These are phyloP conservation scores for Lyophyllum decastes DNA, from an alignment of 768 basidiomycete genomes.

Conservation along the genomic window DNA sequence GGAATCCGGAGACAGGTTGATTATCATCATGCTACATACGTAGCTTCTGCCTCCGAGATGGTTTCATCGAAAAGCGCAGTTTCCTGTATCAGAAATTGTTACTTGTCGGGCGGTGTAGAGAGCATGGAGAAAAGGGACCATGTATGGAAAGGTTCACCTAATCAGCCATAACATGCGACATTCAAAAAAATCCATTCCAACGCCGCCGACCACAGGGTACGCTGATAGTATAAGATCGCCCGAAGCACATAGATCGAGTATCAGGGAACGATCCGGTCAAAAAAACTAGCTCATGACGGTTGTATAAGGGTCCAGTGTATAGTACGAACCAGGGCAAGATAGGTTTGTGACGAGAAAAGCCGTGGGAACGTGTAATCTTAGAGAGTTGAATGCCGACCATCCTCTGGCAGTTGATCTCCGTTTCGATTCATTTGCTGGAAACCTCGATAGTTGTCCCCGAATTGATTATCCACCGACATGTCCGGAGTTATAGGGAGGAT, in stretches of 20 bases:
- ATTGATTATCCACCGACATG: constrained; percentile 4
- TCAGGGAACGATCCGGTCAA: neutral
- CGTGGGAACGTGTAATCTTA: neutral
- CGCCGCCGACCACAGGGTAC: neutral
- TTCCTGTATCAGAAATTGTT: neutral
- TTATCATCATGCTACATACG: neutral
- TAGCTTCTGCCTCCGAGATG: neutral
- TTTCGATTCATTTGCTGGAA: neutral
- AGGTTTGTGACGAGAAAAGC: neutral
- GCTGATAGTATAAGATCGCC: neutral
- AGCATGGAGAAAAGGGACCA: neutral
- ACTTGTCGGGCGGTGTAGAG: neutral
- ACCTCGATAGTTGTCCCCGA: neutral
- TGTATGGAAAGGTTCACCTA: neutral
- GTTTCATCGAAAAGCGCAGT: neutral
- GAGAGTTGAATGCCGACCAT: neutral
- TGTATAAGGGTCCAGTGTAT: neutral
- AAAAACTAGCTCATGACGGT: neutral
- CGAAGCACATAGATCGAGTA: neutral
- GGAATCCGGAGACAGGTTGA: constrained; percentile 4
- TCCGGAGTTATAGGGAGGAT: constrained; percentile 2
- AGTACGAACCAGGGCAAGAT: neutral
- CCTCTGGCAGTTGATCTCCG: no score
- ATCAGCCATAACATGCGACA: neutral
- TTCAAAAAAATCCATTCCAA: no score